A percentile compares a stretch with the other conserved stretches of the same genome.
These are phyloP conservation scores for Eucalyptus sideroxylon DNA, from an alignment of 345 rosid genomes.

Conservation along the genomic window DNA sequence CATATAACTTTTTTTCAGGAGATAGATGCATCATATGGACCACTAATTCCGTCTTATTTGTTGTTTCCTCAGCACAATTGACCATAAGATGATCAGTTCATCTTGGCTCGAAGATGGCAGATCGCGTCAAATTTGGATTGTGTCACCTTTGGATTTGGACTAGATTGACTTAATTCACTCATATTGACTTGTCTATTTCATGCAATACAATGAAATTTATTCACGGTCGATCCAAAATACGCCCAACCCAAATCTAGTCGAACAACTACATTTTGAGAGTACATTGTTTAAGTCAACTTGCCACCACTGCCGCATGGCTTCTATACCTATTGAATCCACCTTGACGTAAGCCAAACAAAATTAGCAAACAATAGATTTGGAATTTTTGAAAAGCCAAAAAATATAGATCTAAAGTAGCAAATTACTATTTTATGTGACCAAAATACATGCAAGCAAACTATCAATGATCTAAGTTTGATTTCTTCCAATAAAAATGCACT, in stretches of 20 bases:
- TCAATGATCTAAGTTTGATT: neutral
- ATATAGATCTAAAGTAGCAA: neutral
- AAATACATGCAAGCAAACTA: too few relatives aligned
- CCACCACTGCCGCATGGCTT: neutral
- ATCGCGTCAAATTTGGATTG: neutral
- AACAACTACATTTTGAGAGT: too few relatives aligned
- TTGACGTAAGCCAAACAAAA: neutral
- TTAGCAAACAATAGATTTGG: neutral
- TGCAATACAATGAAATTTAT: too few relatives aligned
- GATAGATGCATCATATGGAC: neutral
- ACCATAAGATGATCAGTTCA: neutral
- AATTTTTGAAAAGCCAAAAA: neutral
- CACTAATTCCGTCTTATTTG: neutral
- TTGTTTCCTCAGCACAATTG: neutral
- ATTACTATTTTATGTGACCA: neutral
- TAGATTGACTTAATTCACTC: neutral
- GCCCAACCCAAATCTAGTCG: neutral
- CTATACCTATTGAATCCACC: neutral
- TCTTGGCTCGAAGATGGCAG: neutral
- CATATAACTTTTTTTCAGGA: neutral
- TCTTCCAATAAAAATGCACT: neutral
- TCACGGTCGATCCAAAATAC: accelerated
- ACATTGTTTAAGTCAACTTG: neutral
- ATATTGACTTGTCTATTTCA: neutral
- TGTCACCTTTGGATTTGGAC: neutral